Conservation (phyloP, 257 asterid species). For the Solanum ossicruentum region DNA sequence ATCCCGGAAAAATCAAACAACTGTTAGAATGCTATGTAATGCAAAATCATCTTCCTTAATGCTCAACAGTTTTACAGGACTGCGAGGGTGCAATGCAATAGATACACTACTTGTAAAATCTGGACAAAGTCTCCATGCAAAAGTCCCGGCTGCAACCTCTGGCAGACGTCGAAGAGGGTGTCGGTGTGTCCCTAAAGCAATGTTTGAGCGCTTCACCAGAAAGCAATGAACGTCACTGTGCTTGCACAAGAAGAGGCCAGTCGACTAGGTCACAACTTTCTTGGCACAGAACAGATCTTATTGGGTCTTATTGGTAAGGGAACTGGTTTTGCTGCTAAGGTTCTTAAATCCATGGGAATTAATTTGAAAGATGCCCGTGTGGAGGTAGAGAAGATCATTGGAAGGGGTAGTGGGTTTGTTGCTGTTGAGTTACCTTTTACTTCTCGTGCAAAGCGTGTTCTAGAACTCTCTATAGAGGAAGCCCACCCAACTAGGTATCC, state of each 20-base stretch:
- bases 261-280: slow-evolving; percentile 87
- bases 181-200: slow-evolving; percentile 56
- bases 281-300: slow-evolving; percentile 90
- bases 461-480: slow-evolving; percentile 91
- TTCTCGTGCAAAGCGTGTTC: slow-evolving; percentile 92
- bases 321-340: slow-evolving; percentile 98
- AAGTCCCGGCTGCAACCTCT: slow-evolving; percentile 34
- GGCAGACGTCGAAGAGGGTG: slow-evolving; percentile 28
- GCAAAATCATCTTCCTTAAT: slow-evolving; percentile 20
- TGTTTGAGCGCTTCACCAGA: slow-evolving; percentile 97
- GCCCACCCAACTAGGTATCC: slow-evolving; percentile 96
- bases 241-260: slow-evolving; percentile 98
- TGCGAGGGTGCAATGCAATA: slow-evolving; percentile 57
- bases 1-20: slow-evolving; percentile 27
- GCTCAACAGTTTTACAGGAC: slow-evolving; percentile 46
- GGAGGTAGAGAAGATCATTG: slow-evolving; percentile 93
- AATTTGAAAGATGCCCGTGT: slow-evolving; percentile 95
- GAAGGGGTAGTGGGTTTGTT: slow-evolving; percentile 95
- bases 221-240: slow-evolving; percentile 91
- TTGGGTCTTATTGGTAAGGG: slow-evolving; percentile 97
- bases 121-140: slow-evolving; percentile 50
- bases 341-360: slow-evolving; percentile 88
- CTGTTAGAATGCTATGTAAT: slow-evolving; percentile 44
- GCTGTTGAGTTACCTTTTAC: slow-evolving; percentile 97
- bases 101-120: slow-evolving; percentile 34